These are phyloP conservation scores for Pseudogymnoascus sp. DNA, from an alignment of 2,329 filamentous ascomycete species.

Conservation along the genomic window DNA sequence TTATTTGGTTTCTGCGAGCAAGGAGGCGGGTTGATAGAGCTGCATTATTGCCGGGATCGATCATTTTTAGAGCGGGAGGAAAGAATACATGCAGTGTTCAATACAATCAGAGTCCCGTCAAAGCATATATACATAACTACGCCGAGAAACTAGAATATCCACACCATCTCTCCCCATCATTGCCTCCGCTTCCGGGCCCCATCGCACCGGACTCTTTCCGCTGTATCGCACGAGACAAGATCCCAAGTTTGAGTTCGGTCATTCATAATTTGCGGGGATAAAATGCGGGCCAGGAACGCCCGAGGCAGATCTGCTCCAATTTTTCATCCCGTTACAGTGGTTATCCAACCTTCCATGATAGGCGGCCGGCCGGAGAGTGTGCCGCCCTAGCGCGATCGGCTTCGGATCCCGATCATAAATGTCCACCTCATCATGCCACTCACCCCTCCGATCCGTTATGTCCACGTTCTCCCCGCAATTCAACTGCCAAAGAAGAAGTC, in stretches of 20 bases:
- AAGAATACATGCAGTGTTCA: not conserved
- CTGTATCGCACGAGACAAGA: not conserved
- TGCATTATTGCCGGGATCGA: not conserved
- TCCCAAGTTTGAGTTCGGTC: not conserved
- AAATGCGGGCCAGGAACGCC: not conserved
- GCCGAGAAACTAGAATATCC: not conserved
- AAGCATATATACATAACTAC: conserved; percentile 4
- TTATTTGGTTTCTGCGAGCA: conserved; percentile 14
- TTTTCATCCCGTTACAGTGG: not conserved
- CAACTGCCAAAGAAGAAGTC: conserved; percentile 1
- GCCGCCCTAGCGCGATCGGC: conserved; percentile 6
- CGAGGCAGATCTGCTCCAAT: not conserved
- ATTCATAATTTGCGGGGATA: not conserved
- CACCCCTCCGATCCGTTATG: not conserved
- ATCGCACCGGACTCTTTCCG: not conserved
- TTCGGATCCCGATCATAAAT: conserved; percentile 2
- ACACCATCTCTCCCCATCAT: not conserved
- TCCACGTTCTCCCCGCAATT: conserved; percentile 4
- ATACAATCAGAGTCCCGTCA: not conserved
- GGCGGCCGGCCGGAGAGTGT: not conserved
- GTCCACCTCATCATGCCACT: not conserved
- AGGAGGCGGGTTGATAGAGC: conserved; percentile 14
- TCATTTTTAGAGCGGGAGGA: not conserved
- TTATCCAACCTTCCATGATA: not conserved
- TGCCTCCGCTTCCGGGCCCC: not conserved